These are phyloP conservation scores for Aspergillus versicolor DNA, from an alignment of 2,329 filamentous ascomycete species.

Conservation along the genomic window DNA sequence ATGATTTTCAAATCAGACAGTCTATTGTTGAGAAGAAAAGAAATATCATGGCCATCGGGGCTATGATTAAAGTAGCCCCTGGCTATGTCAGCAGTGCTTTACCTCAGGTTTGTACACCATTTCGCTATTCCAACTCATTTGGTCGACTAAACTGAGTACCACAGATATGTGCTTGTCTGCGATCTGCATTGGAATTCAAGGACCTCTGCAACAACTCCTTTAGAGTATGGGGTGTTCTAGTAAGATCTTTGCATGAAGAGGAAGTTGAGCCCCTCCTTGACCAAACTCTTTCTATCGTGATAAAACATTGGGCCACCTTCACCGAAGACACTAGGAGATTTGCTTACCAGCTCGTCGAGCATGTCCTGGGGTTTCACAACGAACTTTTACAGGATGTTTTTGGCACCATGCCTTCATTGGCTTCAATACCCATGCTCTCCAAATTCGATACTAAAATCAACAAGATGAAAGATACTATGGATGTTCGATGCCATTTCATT, in stretches of 20 bases:
- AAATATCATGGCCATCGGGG: constrained; percentile 79
- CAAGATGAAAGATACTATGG: constrained; percentile 63
- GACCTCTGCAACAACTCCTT: constrained; percentile 78
- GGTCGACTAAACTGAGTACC: constrained; percentile 9
- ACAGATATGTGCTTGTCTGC: constrained; percentile 86
- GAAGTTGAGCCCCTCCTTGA: constrained; percentile 80
- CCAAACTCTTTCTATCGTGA: constrained; percentile 84
- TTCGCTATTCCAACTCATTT: neutral
- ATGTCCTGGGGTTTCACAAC: constrained; percentile 64
- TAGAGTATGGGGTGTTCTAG: constrained; percentile 77
- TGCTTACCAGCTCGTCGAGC: constrained; percentile 63
- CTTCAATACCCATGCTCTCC: constrained; percentile 66
- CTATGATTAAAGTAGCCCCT: constrained; percentile 78
- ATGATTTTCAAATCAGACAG: constrained; percentile 61
- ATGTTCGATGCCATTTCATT: constrained; percentile 64
- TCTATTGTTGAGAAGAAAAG: constrained; percentile 68
- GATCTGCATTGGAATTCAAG: constrained; percentile 74
- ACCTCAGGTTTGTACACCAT: constrained; percentile 66
- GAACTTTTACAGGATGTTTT: constrained; percentile 65
- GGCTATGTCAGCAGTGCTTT: constrained; percentile 73
- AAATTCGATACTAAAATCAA: constrained; percentile 67
- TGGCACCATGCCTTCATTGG: constrained; percentile 74
- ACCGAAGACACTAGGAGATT: constrained; percentile 59
- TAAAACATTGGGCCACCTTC: constrained; percentile 73
- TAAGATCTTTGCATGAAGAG: constrained; percentile 71